phyloP scores from a whole-genome alignment of 1,284 basidiomycete genomes.

The Acaromyces ingoldii region DNA sequence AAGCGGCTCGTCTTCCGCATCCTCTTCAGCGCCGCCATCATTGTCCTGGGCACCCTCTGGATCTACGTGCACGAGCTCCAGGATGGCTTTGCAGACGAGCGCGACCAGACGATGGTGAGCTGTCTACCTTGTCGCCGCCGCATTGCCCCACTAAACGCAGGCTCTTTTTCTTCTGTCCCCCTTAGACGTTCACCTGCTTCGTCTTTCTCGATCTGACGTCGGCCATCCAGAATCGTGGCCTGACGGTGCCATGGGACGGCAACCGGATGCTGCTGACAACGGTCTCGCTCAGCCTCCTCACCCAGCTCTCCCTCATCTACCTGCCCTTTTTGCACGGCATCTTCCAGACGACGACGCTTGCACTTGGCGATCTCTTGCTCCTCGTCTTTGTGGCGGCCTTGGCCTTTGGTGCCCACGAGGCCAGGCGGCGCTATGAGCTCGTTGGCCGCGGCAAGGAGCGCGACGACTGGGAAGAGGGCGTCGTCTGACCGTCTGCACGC shows the following conservation, averaged over 20 bases:
- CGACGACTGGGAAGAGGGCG: slow-evolving; percentile 6
- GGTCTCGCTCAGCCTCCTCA: slow-evolving; percentile 73
- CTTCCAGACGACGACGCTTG: slow-evolving; percentile 85
- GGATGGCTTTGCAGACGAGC: slow-evolving; percentile 71
- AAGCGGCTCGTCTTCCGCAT: slow-evolving; percentile 70
- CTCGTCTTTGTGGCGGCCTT: slow-evolving; percentile 67
- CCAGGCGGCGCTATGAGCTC: slow-evolving; percentile 70
- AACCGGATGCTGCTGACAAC: slow-evolving; percentile 88
- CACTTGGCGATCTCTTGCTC: slow-evolving; percentile 64
- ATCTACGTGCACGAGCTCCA: slow-evolving; percentile 73
- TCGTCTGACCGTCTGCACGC: not conserved
- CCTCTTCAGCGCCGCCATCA: slow-evolving; percentile 81
- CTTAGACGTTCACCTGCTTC: slow-evolving; percentile 88
- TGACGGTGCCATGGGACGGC: slow-evolving; percentile 24
- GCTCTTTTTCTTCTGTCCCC: slow-evolving; percentile 4
- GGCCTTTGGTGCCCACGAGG: slow-evolving; percentile 74
- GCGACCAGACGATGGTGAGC: slow-evolving; percentile 84
- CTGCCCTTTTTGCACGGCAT: slow-evolving; percentile 82
- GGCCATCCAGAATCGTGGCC: slow-evolving; percentile 84
- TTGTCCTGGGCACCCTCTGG: slow-evolving; percentile 81
- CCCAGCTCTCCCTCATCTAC: slow-evolving; percentile 81
- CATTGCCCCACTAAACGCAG: too few relatives aligned
- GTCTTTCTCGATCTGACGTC: slow-evolving; percentile 94
- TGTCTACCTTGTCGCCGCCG: not conserved
- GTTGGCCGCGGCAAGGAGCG: slow-evolving; percentile 30